Percentiles rank a stretch among this genome's conserved stretches.
phyloP scores from a whole-genome alignment of 192 early-diverging fungal species.

The Chytriomyces sp. region DNA sequence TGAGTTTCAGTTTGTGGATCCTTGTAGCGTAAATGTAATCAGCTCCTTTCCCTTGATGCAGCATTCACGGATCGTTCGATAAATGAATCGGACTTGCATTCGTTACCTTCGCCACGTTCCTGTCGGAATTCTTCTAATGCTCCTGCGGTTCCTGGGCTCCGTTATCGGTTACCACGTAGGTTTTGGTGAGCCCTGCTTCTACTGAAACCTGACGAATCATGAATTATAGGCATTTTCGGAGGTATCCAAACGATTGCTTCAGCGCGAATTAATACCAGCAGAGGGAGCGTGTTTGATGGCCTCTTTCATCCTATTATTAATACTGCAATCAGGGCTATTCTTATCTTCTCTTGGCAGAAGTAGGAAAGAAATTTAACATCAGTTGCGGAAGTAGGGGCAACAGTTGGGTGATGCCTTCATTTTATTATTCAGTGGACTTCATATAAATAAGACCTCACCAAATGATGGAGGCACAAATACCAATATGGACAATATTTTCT shows the following conservation, averaged over 20 bases:
- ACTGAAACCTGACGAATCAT: no score
- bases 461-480: no score
- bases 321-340: not conserved
- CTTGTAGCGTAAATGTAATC: constrained; percentile 2
- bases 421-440: no score
- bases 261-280: not conserved
- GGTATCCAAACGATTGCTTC: constrained; percentile 29
- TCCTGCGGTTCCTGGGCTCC: constrained; percentile 30
- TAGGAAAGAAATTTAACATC: no score
- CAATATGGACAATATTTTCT: no score
- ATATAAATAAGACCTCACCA: no score
- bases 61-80: no score
- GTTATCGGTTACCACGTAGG: constrained; percentile 29
- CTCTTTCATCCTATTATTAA: constrained; percentile 22
- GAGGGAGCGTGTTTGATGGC: constrained; percentile 30
- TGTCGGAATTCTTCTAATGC: constrained; percentile 37
- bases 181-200: no score
- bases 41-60: no score
- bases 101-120: constrained; percentile 36
- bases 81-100: constrained; percentile 29
- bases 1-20: constrained; percentile 16
- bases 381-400: no score
- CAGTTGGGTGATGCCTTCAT: no score
- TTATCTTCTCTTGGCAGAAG: constrained; percentile 14
- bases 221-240: constrained; percentile 38